Base-by-base conservation (phyloP, 169 alveolate species). In the Plasmodium yoelii region DNA sequence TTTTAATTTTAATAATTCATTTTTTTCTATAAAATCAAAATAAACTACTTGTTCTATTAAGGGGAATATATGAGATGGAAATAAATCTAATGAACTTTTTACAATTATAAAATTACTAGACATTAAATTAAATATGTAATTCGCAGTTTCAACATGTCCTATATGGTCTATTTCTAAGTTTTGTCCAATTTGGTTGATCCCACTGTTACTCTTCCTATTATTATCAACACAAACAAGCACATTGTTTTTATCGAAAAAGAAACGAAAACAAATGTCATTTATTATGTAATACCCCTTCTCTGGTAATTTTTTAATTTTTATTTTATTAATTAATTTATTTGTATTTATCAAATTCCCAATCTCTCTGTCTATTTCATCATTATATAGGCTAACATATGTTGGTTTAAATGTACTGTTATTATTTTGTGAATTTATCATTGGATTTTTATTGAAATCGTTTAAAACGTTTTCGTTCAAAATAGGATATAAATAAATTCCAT, bases 401-500 rank as follows among this genome's bases (percentile, higher is more conserved):
- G 88, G 88, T 64, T 46, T 69, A 46, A 77, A 77, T 49, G 28
- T n/a, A 49, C 5, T 46, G 34, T 44, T 53, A 8, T 12, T 7
- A 19, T 39, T 5, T 1, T 15, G n/a, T 6, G 6, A 74, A 39
- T 24, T 64, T 18, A 64, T 5, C 12, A 39, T 5, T 6, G 4
- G 8, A 19, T 77, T 44, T 1, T 5, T 15, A 2, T 46, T 8
- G 5, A 57, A 24, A 8, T 15, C 24, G 10, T 59, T 26, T n/a
- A 5, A 26, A 42, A 3, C 10, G 42, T 73, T 60, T 46, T 34
- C 55, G 42, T 39, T 9, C n/a, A 56, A 5, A 18, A 7, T 28
- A 5, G 88, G 88, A 24, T 64, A 77, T 15, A 26, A 77, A 34
- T 77, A 75, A 77, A 77, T 44, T n/a, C 88, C 88, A 77, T 26